These are phyloP conservation scores for Phyllostachys edulis DNA, from an alignment of 176 grass and related monocot species.

Conservation along the genomic window DNA sequence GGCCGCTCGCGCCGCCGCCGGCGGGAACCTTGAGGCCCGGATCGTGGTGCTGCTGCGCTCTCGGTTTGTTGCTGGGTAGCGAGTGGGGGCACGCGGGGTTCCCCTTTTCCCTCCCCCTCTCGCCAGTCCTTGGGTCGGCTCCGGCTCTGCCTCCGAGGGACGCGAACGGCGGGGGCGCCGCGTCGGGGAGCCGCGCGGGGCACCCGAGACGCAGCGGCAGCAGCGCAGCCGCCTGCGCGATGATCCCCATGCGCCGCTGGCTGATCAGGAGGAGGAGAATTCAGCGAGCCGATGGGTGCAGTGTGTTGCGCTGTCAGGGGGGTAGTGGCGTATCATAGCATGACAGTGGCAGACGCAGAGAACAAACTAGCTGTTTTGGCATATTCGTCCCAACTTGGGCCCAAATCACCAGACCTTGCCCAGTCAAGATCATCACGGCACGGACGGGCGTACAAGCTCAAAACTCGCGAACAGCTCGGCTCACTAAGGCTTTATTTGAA, in stretches of 20 bases:
- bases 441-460: too few relatives aligned
- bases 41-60: constrained; percentile 1
- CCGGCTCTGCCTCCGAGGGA: neutral
- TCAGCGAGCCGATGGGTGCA: neutral
- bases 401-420: too few relatives aligned
- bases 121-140: constrained; percentile 19
- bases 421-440: too few relatives aligned
- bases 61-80: neutral
- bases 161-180: neutral
- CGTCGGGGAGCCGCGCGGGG: neutral
- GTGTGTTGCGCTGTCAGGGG: too few relatives aligned
- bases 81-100: constrained; percentile 3
- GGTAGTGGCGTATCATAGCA: too few relatives aligned
- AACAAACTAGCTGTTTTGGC: too few relatives aligned
- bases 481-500: too few relatives aligned
- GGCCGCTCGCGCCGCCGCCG: constrained; percentile 16
- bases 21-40: constrained; percentile 10
- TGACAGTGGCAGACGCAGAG: rapidly evolving
- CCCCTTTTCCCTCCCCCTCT: neutral
- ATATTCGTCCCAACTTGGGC: too few relatives aligned
- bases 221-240: constrained; percentile 2
- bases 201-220: constrained; percentile 7
- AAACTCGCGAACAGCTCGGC: too few relatives aligned
- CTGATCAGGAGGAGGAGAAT: neutral
- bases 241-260: constrained; percentile 16